A percentile compares a stretch with the other conserved stretches of the same genome.
phyloP scores from a whole-genome alignment of 768 basidiomycete species.

The Pleurotus cornucopiae region DNA sequence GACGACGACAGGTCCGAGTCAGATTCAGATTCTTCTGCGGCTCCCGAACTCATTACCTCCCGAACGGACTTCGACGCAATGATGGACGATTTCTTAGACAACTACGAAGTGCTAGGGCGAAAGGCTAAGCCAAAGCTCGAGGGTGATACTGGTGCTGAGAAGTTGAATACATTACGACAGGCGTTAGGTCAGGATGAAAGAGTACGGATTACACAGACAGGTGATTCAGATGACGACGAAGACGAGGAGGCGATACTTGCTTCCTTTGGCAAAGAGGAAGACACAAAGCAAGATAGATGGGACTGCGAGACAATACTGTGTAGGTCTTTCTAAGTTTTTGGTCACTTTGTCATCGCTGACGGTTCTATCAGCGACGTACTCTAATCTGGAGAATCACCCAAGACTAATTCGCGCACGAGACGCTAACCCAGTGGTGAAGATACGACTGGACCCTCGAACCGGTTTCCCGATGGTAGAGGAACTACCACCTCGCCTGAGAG shows the following conservation, averaged over 20 bases:
- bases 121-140: conserved; percentile 76
- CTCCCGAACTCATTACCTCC: conserved; percentile 73
- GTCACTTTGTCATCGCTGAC: background rate
- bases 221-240: conserved; percentile 44
- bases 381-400: conserved; percentile 98
- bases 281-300: conserved; percentile 77
- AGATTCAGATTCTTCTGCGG: conserved; percentile 34
- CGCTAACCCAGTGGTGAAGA: conserved; percentile 51
- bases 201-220: conserved; percentile 38
- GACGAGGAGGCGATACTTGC: conserved; percentile 36
- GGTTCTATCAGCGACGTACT: conserved; percentile 73
- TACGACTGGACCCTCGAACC: conserved; percentile 69
- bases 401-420: conserved; percentile 73
- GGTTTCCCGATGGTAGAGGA: conserved; percentile 62
- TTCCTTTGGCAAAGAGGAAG: conserved; percentile 27
- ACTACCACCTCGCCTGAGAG: conserved; percentile 14
- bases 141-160: conserved; percentile 70
- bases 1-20: conserved; percentile 17
- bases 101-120: conserved; percentile 87
- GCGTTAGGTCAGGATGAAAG: conserved; percentile 71
- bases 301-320: conserved; percentile 95
- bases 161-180: conserved; percentile 74
- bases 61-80: conserved; percentile 87
- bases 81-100: conserved; percentile 90
- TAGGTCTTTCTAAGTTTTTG: conserved; percentile 34